Evolutionary conservation across 2,329 filamentous ascomycete species (phyloP).

Genomic region (Fusarium mexicanum): DNA sequence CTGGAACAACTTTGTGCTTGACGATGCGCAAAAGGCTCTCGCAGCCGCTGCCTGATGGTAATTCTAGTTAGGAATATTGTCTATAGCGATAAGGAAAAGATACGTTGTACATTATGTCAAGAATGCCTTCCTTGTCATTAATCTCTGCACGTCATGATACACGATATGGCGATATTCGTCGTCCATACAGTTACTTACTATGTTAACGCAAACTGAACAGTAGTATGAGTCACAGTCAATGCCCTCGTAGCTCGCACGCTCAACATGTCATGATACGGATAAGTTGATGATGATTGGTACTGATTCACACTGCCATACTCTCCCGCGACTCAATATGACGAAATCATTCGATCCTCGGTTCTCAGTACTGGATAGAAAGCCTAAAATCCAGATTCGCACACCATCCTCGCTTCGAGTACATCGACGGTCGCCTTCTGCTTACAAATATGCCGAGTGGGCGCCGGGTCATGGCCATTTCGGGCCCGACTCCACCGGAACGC

Average conservation of each 20-base stretch:
- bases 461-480: background rate
- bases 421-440: background rate
- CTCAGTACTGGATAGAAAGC: rapidly evolving
- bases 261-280: background rate
- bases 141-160: too few relatives aligned
- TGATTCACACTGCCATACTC: background rate
- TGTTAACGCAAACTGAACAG: background rate
- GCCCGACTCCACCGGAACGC: background rate
- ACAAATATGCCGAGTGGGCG: background rate
- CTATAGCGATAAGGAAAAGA: background rate
- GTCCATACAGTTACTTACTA: background rate
- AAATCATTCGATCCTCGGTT: background rate
- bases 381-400: rapidly evolving
- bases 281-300: too few relatives aligned
- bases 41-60: background rate
- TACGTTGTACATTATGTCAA: rapidly evolving
- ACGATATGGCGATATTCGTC: rapidly evolving
- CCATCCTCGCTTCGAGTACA: rapidly evolving
- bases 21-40: background rate
- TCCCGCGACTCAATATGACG: background rate
- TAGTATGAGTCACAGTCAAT: background rate
- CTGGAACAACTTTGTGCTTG: background rate
- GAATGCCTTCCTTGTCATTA: background rate
- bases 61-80: background rate
- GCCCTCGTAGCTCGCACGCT: background rate